Evolutionary conservation across 2,329 filamentous ascomycete species (phyloP).

Genomic region (Berkeleyomyces basicola): DNA sequence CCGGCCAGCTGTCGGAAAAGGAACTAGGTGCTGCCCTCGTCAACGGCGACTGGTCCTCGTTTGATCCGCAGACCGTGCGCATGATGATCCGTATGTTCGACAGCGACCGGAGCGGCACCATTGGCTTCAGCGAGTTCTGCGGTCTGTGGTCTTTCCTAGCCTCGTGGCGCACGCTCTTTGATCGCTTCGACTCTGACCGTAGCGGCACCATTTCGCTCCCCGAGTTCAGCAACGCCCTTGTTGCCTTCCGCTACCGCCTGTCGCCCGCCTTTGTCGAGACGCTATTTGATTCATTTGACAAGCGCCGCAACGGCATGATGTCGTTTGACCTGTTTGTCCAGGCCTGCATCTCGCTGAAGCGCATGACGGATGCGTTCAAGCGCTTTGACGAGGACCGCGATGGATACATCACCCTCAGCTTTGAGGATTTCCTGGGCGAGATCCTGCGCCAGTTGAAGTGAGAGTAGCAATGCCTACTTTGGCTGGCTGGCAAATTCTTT

Average conservation of each 20-base stretch:
- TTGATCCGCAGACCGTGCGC: conserved; percentile 82
- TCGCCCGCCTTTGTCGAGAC: conserved; percentile 69
- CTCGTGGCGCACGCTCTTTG: conserved; percentile 85
- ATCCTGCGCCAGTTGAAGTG: conserved; percentile 45
- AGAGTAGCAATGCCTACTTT: neutral
- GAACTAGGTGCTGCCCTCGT: conserved; percentile 84
- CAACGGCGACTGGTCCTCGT: conserved; percentile 89
- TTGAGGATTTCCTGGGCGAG: conserved; percentile 64
- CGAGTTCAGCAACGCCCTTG: conserved; percentile 80
- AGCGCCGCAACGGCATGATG: conserved; percentile 51
- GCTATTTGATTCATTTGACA: conserved; percentile 81
- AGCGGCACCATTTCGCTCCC: conserved; percentile 70
- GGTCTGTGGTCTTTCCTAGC: conserved; percentile 92
- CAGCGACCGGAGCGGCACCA: conserved; percentile 70
- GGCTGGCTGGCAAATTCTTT: too few relatives aligned
- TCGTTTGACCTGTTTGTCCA: conserved; percentile 96
- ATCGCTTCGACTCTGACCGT: conserved; percentile 80
- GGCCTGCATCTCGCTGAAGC: conserved; percentile 87
- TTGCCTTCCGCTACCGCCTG: conserved; percentile 86
- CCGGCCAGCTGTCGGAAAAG: conserved; percentile 65
- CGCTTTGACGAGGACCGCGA: conserved; percentile 95
- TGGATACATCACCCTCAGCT: conserved; percentile 73
- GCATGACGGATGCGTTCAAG: conserved; percentile 99
- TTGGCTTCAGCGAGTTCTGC: conserved; percentile 92
- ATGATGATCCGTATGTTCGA: conserved; percentile 99